Evolutionary conservation across 345 rosid genomes (phyloP).

Genomic region (Eucalyptus pauciflora): DNA sequence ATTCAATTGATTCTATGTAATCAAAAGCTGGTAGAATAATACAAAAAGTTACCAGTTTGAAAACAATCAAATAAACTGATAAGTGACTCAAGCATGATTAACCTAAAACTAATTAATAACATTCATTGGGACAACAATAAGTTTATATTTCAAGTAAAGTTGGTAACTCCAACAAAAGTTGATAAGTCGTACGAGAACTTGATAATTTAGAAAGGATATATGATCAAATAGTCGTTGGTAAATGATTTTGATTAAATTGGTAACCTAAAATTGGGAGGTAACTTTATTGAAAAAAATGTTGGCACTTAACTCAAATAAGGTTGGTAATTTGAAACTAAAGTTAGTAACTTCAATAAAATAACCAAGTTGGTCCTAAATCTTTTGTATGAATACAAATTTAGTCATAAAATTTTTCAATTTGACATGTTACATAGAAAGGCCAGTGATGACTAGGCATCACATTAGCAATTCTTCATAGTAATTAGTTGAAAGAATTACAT

Average conservation of each 20-base stretch:
- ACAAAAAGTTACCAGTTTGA: neutral
- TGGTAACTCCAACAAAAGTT: neutral
- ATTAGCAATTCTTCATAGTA: fast-evolving
- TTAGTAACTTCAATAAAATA: neutral
- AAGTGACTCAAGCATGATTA: neutral
- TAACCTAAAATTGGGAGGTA: neutral
- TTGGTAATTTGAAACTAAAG: neutral
- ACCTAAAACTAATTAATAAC: neutral
- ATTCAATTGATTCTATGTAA: neutral
- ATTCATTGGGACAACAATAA: neutral
- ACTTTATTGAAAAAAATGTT: neutral
- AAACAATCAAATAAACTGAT: neutral
- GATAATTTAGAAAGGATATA: neutral
- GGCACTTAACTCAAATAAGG: neutral
- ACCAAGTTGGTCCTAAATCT: no score
- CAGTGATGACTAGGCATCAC: neutral
- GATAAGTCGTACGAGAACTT: neutral
- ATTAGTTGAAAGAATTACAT: no score
- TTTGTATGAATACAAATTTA: neutral
- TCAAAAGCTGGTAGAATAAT: neutral
- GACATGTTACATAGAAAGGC: neutral
- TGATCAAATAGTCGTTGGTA: neutral
- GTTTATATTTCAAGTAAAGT: neutral
- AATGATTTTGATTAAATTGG: neutral
- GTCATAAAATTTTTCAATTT: no score